phyloP scores from a whole-genome alignment of 2,329 filamentous ascomycete genomes.

The Metarhizium anisopliae region DNA sequence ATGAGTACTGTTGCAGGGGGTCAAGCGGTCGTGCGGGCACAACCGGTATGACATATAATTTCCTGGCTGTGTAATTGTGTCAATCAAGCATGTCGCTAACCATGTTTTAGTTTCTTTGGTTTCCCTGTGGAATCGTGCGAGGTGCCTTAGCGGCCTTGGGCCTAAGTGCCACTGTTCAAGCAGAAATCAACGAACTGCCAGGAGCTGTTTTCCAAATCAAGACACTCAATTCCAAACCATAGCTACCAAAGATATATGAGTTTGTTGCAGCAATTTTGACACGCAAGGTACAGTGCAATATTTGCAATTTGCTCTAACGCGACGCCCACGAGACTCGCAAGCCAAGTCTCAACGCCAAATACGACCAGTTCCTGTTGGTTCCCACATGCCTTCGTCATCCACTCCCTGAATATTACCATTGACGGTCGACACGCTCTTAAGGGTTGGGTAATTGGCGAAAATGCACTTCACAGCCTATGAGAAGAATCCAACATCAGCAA shows the following conservation, averaged over 20 bases:
- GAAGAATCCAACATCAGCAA: slow-evolving; percentile 27
- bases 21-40: slow-evolving; percentile 64
- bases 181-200: slow-evolving; percentile 79
- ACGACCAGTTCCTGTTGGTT: not conserved
- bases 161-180: slow-evolving; percentile 83
- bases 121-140: slow-evolving; percentile 85
- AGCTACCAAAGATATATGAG: slow-evolving; percentile 12
- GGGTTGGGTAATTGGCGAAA: slow-evolving; percentile 7
- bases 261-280: not conserved
- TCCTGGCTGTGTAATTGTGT: too few relatives aligned
- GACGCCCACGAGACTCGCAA: not conserved
- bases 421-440: not conserved
- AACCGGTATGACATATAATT: slow-evolving; percentile 53
- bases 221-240: slow-evolving; percentile 61
- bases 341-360: not conserved
- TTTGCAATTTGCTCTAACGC: not conserved
- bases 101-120: slow-evolving; percentile 72
- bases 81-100: not conserved
- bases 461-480: slow-evolving; percentile 27
- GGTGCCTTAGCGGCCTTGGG: slow-evolving; percentile 90
- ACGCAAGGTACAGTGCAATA: not conserved
- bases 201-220: slow-evolving; percentile 94
- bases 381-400: not conserved
- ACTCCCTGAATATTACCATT: not conserved
- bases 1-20: slow-evolving; percentile 79